phyloP scores from a whole-genome alignment of 1,139 yeast species.

The Candida sojae region DNA sequence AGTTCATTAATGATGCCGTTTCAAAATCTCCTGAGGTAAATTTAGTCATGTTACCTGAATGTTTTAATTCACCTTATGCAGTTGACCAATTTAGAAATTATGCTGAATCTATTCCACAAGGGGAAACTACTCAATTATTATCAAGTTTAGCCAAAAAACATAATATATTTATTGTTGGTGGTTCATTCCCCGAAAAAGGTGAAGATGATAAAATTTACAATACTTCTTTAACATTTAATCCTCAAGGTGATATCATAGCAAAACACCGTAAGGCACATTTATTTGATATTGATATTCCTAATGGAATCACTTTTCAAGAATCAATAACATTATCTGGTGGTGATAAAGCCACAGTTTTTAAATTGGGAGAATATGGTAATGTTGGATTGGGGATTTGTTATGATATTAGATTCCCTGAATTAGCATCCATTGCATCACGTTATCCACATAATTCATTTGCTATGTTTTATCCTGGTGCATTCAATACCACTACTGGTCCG shows the following conservation, averaged over 20 bases:
- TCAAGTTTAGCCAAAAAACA: slow-evolving; percentile 63
- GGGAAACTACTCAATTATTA: slow-evolving; percentile 66
- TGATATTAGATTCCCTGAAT: slow-evolving; percentile 89
- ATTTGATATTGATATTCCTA: slow-evolving; percentile 90
- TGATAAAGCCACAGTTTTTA: slow-evolving; percentile 72
- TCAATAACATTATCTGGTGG: slow-evolving; percentile 77
- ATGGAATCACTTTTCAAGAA: slow-evolving; percentile 84
- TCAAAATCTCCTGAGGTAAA: slow-evolving; percentile 51
- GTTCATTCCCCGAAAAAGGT: slow-evolving; percentile 78
- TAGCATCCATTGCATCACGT: slow-evolving; percentile 80
- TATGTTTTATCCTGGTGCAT: slow-evolving; percentile 94
- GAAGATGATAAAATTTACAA: slow-evolving; percentile 64
- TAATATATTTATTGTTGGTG: slow-evolving; percentile 73
- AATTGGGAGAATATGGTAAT: slow-evolving; percentile 68
- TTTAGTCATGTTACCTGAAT: slow-evolving; percentile 79
- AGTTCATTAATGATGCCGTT: slow-evolving; percentile 52
- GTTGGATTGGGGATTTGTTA: slow-evolving; percentile 92
- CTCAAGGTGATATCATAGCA: slow-evolving; percentile 72
- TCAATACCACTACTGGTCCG: slow-evolving; percentile 95
- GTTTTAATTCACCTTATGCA: slow-evolving; percentile 94
- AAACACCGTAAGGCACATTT: slow-evolving; percentile 88
- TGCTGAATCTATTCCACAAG: slow-evolving; percentile 73
- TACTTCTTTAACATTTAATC: slow-evolving; percentile 76
- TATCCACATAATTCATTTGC: slow-evolving; percentile 72
- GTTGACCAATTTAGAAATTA: slow-evolving; percentile 83